These are phyloP conservation scores for Pleurotus cornucopiae DNA, from an alignment of 768 basidiomycete species.

Conservation along the genomic window DNA sequence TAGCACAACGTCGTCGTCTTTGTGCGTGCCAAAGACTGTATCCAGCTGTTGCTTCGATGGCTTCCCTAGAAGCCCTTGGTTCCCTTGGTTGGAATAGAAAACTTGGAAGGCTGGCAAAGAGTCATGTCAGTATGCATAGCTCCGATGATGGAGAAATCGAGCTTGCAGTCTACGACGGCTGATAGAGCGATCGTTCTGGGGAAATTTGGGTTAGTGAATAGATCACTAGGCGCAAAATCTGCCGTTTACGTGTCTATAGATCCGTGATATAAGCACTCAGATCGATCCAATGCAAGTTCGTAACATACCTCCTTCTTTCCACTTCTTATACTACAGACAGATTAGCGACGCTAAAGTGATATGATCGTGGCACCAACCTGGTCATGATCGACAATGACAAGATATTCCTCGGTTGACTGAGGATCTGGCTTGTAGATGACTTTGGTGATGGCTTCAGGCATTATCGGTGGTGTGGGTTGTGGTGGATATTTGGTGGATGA, in stretches of 20 bases:
- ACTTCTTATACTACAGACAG: conserved; percentile 60
- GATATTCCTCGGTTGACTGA: conserved; percentile 70
- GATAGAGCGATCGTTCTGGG: conserved; percentile 63
- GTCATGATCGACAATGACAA: conserved; percentile 58
- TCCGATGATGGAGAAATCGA: not conserved
- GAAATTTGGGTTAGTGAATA: conserved; percentile 12
- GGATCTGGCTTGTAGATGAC: conserved; percentile 78
- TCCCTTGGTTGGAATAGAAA: conserved; percentile 67
- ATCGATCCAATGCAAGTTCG: conserved; percentile 11
- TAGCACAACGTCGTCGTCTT: conserved; percentile 59
- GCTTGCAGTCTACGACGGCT: conserved; percentile 80
- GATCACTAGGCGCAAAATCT: not conserved
- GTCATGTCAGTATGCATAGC: not conserved
- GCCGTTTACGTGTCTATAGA: conserved; percentile 62
- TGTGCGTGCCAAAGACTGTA: conserved; percentile 59
- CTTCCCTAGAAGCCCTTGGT: conserved; percentile 69
- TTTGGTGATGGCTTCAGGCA: conserved; percentile 53
- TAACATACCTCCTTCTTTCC: conserved; percentile 71
- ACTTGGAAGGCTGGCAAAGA: conserved; percentile 57
- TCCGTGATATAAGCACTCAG: conserved; percentile 13
- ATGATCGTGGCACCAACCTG: conserved; percentile 41
- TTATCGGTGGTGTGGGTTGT: conserved; percentile 20
- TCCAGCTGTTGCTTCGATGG: conserved; percentile 86
- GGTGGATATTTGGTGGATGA: conserved; percentile 11
- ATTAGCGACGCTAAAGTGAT: conserved; percentile 11